Percentiles rank a stretch among this genome's conserved stretches.
Conservation (phyloP, 78 protist species). For the Dictyostelium brefeldianum region DNA sequence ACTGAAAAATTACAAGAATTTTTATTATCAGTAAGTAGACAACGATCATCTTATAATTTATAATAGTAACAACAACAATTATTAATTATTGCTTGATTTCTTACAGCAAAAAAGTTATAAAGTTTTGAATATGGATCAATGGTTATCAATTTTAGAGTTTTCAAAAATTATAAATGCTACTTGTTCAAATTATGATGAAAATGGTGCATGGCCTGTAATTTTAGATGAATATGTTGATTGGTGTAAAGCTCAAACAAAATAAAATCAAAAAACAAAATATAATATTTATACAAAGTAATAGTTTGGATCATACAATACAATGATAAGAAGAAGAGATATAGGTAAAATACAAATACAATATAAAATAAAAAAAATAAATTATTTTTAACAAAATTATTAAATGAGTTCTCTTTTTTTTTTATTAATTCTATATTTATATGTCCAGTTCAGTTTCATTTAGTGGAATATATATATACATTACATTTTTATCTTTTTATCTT, state of each 20-base stretch:
- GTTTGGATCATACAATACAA: too few species aligned
- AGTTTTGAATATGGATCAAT: slow-evolving; percentile 80
- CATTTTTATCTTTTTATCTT: slow-evolving; percentile 54
- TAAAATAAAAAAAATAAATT: too few species aligned
- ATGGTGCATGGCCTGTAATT: slow-evolving; percentile 83
- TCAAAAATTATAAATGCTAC: slow-evolving; percentile 44
- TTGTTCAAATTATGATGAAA: slow-evolving; percentile 77
- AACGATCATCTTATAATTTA: neutral
- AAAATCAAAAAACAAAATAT: neutral
- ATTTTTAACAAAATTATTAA: too few species aligned
- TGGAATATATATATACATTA: too few species aligned
- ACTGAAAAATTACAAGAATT: slow-evolving; percentile 30
- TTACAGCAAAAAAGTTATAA: slow-evolving; percentile 69
- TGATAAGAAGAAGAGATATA: too few species aligned
- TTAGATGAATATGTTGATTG: slow-evolving; percentile 65
- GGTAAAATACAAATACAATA: too few species aligned
- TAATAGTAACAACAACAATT: neutral
- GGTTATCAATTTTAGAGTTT: slow-evolving; percentile 78
- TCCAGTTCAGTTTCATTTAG: slow-evolving; percentile 69
- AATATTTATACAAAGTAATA: too few species aligned
- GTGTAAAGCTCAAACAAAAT: neutral
- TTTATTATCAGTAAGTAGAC: slow-evolving; percentile 21
- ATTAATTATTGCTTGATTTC: neutral
- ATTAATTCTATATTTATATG: too few species aligned
- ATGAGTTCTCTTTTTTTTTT: too few species aligned